Evolutionary conservation across 192 early-diverging fungal species (phyloP).

Genomic region (Spizellomyces sp.): DNA sequence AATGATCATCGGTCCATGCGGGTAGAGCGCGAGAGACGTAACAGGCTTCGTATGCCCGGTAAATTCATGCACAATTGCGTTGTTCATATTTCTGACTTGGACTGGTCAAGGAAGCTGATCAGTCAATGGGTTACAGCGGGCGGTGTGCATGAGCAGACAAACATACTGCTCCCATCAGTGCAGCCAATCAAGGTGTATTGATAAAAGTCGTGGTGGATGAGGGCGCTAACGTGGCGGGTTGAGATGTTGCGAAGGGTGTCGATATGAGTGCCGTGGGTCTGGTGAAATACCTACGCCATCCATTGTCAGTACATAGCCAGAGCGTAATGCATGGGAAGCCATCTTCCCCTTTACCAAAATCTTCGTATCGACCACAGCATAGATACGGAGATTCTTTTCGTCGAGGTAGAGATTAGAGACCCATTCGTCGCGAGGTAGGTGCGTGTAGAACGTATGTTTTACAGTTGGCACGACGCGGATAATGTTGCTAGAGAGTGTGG

Average conservation of each 20-base stretch:
- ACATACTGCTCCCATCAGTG: constrained; percentile 48
- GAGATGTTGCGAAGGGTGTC: constrained; percentile 37
- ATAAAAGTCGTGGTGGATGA: constrained; percentile 44
- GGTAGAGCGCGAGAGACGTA: constrained; percentile 43
- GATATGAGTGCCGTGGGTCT: constrained; percentile 20
- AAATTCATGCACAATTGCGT: constrained; percentile 53
- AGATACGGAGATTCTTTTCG: constrained; percentile 30
- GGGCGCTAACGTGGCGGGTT: constrained; percentile 39
- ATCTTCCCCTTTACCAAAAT: constrained; percentile 34
- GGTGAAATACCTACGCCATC: constrained; percentile 29
- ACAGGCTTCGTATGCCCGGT: constrained; percentile 46
- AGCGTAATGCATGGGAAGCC: neutral
- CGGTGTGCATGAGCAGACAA: neutral
- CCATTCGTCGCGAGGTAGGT: constrained; percentile 46
- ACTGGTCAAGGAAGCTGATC: constrained; percentile 26
- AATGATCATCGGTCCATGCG: constrained; percentile 43
- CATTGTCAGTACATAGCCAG: neutral
- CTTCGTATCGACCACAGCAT: constrained; percentile 42
- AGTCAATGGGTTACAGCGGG: neutral
- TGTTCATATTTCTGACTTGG: constrained; percentile 43
- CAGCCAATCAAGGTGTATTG: constrained; percentile 51
- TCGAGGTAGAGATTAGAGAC: constrained; percentile 43
- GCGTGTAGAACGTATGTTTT: constrained; percentile 21
- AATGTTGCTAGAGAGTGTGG: neutral
- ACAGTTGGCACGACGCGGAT: constrained; percentile 27